Evolutionary conservation across 805 yeast species (phyloP).

Genomic region (Candida insectorum): DNA sequence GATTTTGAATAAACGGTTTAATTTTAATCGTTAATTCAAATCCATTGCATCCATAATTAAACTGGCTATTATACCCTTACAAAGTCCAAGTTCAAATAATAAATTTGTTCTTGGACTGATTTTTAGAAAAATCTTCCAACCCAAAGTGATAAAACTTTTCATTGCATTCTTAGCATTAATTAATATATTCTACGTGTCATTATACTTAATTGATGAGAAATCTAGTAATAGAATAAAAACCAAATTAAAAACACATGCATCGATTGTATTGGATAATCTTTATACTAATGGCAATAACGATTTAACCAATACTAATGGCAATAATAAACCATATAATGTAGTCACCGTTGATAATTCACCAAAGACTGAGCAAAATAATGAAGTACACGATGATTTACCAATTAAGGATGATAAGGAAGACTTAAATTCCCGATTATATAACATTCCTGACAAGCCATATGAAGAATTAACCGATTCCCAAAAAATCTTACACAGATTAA

Average conservation of each 20-base stretch:
- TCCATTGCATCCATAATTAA: slow-evolving; percentile 5
- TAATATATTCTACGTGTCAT: slow-evolving; percentile 16
- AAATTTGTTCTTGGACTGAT: slow-evolving; percentile 6
- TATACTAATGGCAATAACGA: slow-evolving; percentile 2
- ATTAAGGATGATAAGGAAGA: slow-evolving; percentile 3
- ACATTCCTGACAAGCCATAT: slow-evolving; percentile 16
- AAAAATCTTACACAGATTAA: slow-evolving; percentile 16
- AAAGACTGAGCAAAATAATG: slow-evolving; percentile 1
- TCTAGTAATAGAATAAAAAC: slow-evolving; percentile 8
- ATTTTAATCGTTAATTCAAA: too few relatives aligned
- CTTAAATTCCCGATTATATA: slow-evolving; percentile 7
- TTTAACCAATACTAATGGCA: neutral
- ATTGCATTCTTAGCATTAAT: slow-evolving; percentile 14
- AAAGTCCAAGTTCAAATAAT: slow-evolving; percentile 2
- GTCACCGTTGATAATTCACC: slow-evolving; percentile 2
- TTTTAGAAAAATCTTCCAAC: slow-evolving; percentile 11
- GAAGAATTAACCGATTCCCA: slow-evolving; percentile 14
- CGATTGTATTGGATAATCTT: slow-evolving; percentile 12
- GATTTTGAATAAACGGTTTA: too few relatives aligned
- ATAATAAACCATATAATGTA: slow-evolving; percentile 3
- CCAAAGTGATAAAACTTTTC: slow-evolving; percentile 15
- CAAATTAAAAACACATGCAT: slow-evolving; percentile 13
- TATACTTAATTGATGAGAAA: slow-evolving; percentile 14
- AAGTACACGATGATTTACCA: slow-evolving; percentile 7
- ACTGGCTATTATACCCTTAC: slow-evolving; percentile 4